Evolutionary conservation across 2,329 filamentous ascomycete species (phyloP).

Genomic region (Chlorencoelia australis): DNA sequence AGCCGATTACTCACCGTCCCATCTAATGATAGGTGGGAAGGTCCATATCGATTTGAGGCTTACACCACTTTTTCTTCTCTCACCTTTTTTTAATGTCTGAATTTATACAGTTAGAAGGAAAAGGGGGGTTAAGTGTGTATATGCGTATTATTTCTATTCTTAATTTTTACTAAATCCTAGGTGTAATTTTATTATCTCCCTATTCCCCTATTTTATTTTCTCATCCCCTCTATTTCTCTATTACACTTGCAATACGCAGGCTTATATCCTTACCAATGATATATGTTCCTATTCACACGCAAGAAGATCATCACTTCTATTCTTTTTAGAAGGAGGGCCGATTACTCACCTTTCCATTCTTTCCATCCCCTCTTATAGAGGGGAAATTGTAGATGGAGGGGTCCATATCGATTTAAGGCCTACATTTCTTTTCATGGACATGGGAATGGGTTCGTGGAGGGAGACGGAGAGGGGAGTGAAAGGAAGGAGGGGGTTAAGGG

Average conservation of each 20-base stretch:
- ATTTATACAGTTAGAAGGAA: slow-evolving; percentile 35
- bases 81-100: slow-evolving; percentile 17
- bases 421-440: background rate
- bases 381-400: background rate
- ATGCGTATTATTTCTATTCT: background rate
- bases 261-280: slow-evolving; percentile 1
- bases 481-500: background rate
- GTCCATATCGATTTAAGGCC: slow-evolving; percentile 2
- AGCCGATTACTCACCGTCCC: slow-evolving; percentile 1
- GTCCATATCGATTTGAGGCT: slow-evolving; percentile 2
- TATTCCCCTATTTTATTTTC: too few species aligned
- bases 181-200: too few species aligned
- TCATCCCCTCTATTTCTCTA: too few species aligned
- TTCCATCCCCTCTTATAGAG: background rate
- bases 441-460: background rate
- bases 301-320: slow-evolving; percentile 1
- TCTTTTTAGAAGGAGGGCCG: too few species aligned
- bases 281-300: slow-evolving; percentile 1
- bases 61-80: background rate
- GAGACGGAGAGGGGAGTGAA: background rate
- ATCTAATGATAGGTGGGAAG: background rate
- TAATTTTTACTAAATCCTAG: too few species aligned
- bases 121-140: slow-evolving; percentile 18
- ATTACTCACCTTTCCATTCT: slow-evolving; percentile 1
- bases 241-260: slow-evolving; percentile 1